Evolutionary conservation across 495 filamentous ascomycete genomes (phyloP).

Genomic region (Penicillium goetzii): DNA sequence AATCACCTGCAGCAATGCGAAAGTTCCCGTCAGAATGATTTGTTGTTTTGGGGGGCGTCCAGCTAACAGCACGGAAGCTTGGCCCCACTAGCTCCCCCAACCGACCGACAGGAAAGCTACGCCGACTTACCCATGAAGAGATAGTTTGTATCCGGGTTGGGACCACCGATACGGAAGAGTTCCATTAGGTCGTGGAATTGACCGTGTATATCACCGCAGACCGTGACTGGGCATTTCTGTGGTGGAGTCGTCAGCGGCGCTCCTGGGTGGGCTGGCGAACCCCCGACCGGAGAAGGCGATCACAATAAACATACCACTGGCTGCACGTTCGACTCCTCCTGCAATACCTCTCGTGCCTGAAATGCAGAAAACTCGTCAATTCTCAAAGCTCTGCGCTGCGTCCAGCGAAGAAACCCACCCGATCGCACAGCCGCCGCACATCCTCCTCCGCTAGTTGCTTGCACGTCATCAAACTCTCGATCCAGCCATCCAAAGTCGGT

Average conservation of each 20-base stretch:
- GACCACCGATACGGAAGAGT: constrained; percentile 89
- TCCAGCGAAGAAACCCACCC: constrained; percentile 61
- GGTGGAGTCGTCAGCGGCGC: constrained; percentile 32
- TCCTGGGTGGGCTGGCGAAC: background rate
- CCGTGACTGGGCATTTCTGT: constrained; percentile 92
- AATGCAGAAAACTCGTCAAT: constrained; percentile 25
- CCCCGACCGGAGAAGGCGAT: constrained; percentile 27
- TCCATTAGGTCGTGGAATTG: constrained; percentile 97
- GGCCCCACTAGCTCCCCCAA: constrained; percentile 11
- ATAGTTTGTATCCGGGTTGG: constrained; percentile 92
- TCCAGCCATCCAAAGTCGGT: constrained; percentile 95
- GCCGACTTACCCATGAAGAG: constrained; percentile 81
- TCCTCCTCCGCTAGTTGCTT: constrained; percentile 95
- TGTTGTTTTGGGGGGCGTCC: constrained; percentile 6
- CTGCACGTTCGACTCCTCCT: constrained; percentile 98
- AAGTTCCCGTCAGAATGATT: constrained; percentile 8
- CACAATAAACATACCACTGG: constrained; percentile 79
- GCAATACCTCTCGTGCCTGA: constrained; percentile 92
- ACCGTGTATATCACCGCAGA: constrained; percentile 92
- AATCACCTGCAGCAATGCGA: constrained; percentile 68
- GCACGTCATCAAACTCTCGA: constrained; percentile 97
- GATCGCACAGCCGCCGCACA: constrained; percentile 95
- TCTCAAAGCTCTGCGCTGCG: constrained; percentile 14
- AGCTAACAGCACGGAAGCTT: constrained; percentile 11
- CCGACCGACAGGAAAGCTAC: constrained; percentile 24